Evolutionary conservation across 2,329 filamentous ascomycete species (phyloP).

Genomic region (Coleophoma cylindrospora): DNA sequence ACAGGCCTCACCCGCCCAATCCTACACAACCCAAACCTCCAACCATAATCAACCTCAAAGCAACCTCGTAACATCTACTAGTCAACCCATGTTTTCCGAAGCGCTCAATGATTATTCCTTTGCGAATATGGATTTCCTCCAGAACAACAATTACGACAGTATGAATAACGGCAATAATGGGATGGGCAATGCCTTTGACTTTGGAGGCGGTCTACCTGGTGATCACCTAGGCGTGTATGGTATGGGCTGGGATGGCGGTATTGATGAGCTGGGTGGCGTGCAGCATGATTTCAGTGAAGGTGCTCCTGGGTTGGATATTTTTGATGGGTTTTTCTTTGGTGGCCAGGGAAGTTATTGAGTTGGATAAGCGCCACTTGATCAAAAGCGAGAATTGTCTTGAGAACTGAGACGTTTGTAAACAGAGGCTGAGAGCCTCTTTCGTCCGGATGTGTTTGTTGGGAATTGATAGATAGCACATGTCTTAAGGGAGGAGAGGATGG

Average conservation of each 20-base stretch:
- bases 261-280: constrained; percentile 6
- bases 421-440: too few species aligned
- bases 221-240: constrained; percentile 11
- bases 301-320: constrained; percentile 33
- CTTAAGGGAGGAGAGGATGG: too few species aligned
- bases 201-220: constrained; percentile 5
- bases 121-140: constrained; percentile 21
- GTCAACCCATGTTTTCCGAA: constrained; percentile 9
- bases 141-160: constrained; percentile 2
- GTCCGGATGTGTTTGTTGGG: too few species aligned
- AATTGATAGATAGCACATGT: too few species aligned
- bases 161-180: constrained; percentile 1
- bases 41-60: too few species aligned
- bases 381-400: too few species aligned
- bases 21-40: neutral
- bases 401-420: too few species aligned
- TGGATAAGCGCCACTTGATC: too few species aligned
- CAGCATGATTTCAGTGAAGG: constrained; percentile 23
- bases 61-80: constrained; percentile 3
- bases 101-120: constrained; percentile 13
- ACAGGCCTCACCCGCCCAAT: constrained; percentile 7
- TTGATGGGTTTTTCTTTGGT: constrained; percentile 52
- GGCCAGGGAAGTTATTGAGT: constrained; percentile 15
- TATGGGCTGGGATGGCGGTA: constrained; percentile 10
- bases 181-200: constrained; percentile 1